Conservation (phyloP, 2,329 filamentous ascomycete species). For the Calonectria ilicicola region DNA sequence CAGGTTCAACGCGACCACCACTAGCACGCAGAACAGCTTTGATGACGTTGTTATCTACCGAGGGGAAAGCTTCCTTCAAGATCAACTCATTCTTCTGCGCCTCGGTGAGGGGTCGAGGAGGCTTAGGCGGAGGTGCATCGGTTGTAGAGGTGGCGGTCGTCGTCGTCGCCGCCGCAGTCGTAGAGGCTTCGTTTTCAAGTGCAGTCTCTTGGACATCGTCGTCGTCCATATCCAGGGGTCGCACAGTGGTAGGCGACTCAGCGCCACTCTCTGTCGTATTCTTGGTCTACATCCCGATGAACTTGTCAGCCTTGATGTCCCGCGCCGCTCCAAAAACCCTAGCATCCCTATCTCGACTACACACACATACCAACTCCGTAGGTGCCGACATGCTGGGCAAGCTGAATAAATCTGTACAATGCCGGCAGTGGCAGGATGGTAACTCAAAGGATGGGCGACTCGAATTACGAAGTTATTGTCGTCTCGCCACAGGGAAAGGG, state of each 20-base stretch:
- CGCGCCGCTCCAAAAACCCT: slow-evolving; percentile 23
- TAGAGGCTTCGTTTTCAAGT: slow-evolving; percentile 56
- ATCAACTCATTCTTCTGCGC: slow-evolving; percentile 88
- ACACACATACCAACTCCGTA: slow-evolving; percentile 56
- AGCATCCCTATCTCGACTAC: slow-evolving; percentile 24
- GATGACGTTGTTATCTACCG: slow-evolving; percentile 82
- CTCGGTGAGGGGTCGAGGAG: slow-evolving; percentile 84
- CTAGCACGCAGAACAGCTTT: slow-evolving; percentile 91
- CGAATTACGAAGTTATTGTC: slow-evolving; percentile 6
- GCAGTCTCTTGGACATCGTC: slow-evolving; percentile 74
- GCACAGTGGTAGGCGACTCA: slow-evolving; percentile 75
- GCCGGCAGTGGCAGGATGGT: slow-evolving; percentile 13
- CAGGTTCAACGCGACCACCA: slow-evolving; percentile 87
- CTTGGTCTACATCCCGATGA: slow-evolving; percentile 55
- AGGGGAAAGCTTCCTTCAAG: slow-evolving; percentile 93
- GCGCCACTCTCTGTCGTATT: slow-evolving; percentile 57
- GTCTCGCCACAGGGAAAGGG: slow-evolving; percentile 15
- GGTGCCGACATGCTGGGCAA: slow-evolving; percentile 55
- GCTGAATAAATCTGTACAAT: slow-evolving; percentile 6
- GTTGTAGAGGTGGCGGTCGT: slow-evolving; percentile 48
- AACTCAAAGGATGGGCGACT: slow-evolving; percentile 1
- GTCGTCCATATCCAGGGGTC: slow-evolving; percentile 76
- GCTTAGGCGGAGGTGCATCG: slow-evolving; percentile 77
- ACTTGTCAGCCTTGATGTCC: slow-evolving; percentile 36
- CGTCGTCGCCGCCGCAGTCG: slow-evolving; percentile 42